Evolutionary conservation across 1,284 basidiomycete genomes (phyloP), one percentile per base, ranked within the genome.

Genomic region (Ceratobasidium theobromae): DNA sequence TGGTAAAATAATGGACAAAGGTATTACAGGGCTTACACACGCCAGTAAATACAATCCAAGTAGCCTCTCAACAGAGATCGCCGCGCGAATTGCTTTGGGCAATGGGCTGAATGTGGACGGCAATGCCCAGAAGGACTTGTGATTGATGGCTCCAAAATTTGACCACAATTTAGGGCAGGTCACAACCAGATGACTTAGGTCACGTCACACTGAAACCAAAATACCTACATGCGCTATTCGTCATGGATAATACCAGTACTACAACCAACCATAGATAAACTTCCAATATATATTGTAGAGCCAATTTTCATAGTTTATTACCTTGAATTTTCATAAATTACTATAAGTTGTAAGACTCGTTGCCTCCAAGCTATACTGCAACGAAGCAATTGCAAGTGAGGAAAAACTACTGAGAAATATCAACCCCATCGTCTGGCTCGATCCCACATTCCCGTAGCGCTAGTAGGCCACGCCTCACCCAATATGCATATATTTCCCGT

Each of bases 121-220:
- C n/a, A 41, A 38, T 21, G 9, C 60, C 18, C n/a, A n/a, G 38
- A 52, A 38, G 18, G 60, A 53, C n/a, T 23, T 40, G 21, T 41
- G 60, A 64, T 64, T 64, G 60, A 64, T 64, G 60, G 53, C 33
- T 62, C 38, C 60, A 64, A 64, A 64, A 43, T 64, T 64, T 64
- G 60, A 43, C 60, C 48, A 12, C 3, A 14, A 32, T 64, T 64
- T 38, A 64, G 60, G 60, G 60, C 49, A 28, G 60, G 60, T 33
- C 60, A 21, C 25, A 30, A 25, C 16, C 30, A 16, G 27, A n/a
- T 52, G 28, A 30, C 49, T 52, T 52, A 14, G 4, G 25, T 23
- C n/a, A 6, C 4, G 12, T 23, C 4, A 3, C 21, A 49, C n/a
- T n/a, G n/a, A n/a, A n/a, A n/a, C n/a, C n/a, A n/a, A n/a, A n/a